Conservation (phyloP, 2,329 filamentous ascomycete genomes). For the Botrytis porri region DNA sequence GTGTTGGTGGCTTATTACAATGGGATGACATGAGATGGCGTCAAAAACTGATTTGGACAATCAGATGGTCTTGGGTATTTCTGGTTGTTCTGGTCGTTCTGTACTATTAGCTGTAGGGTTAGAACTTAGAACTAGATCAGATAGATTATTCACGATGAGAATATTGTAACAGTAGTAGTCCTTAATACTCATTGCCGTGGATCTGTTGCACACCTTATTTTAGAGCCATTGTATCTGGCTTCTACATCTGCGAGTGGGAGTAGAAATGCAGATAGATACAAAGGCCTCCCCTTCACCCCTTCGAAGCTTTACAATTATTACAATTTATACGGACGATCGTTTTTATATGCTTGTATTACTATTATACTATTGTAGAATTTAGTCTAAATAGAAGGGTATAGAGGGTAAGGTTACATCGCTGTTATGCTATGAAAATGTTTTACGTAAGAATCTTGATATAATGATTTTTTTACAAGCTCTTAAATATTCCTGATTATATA, state of each 20-base stretch:
- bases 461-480: background rate
- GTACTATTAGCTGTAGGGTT: background rate
- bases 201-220: background rate
- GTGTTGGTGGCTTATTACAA: background rate
- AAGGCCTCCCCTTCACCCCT: background rate
- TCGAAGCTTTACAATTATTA: background rate
- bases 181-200: background rate
- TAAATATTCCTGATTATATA: no score
- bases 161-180: background rate
- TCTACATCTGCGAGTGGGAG: background rate
- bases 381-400: background rate
- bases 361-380: background rate
- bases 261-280: background rate
- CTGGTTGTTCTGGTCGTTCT: background rate
- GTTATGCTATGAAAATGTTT: background rate
- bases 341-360: background rate
- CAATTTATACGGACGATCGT: rapidly evolving
- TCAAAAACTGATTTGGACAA: background rate
- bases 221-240: background rate
- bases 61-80: background rate
- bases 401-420: background rate
- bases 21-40: background rate
- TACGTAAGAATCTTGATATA: background rate
- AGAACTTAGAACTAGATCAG: background rate
- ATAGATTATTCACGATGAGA: background rate